A percentile compares a stretch with the other conserved stretches of the same genome.
phyloP scores from a whole-genome alignment of 495 filamentous ascomycete species.

The Aspergillus cristatus region DNA sequence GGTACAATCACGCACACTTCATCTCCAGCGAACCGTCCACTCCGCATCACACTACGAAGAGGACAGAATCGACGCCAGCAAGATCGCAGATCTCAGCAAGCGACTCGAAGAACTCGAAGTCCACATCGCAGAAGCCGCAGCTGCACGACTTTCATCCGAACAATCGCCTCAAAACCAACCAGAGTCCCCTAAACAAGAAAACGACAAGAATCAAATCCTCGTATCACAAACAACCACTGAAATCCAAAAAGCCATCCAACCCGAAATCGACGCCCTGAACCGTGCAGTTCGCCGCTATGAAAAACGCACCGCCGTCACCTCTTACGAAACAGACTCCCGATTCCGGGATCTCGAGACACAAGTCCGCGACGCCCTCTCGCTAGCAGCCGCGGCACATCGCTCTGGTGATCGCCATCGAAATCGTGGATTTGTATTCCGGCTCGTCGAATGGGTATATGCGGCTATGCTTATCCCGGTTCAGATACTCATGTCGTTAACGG shows the following conservation, averaged over 20 bases:
- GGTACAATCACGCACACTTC: constrained; percentile 66
- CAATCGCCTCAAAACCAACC: constrained; percentile 4
- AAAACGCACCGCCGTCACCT: constrained; percentile 66
- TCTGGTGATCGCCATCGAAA: constrained; percentile 11
- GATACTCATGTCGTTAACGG: constrained; percentile 13
- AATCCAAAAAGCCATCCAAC: constrained; percentile 56
- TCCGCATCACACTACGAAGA: constrained; percentile 32
- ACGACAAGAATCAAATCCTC: constrained; percentile 18
- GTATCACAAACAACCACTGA: constrained; percentile 46
- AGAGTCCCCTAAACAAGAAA: constrained; percentile 2
- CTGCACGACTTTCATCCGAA: constrained; percentile 14
- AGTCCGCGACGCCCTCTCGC: constrained; percentile 65
- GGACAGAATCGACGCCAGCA: constrained; percentile 27
- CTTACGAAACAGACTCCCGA: constrained; percentile 65
- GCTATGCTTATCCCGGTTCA: constrained; percentile 21
- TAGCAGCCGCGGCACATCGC: constrained; percentile 67
- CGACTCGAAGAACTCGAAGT: constrained; percentile 67
- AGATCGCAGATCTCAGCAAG: constrained; percentile 47
- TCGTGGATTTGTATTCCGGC: constrained; percentile 12
- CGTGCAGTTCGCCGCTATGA: constrained; percentile 91
- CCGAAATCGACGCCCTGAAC: constrained; percentile 81
- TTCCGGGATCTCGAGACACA: constrained; percentile 59
- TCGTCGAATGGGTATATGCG: constrained; percentile 22
- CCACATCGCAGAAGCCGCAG: constrained; percentile 36
- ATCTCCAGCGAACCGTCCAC: constrained; percentile 69